A percentile compares a stretch with the other conserved stretches of the same genome.
phyloP scores from a whole-genome alignment of 345 rosid genomes.

The Lepidium sativum region DNA sequence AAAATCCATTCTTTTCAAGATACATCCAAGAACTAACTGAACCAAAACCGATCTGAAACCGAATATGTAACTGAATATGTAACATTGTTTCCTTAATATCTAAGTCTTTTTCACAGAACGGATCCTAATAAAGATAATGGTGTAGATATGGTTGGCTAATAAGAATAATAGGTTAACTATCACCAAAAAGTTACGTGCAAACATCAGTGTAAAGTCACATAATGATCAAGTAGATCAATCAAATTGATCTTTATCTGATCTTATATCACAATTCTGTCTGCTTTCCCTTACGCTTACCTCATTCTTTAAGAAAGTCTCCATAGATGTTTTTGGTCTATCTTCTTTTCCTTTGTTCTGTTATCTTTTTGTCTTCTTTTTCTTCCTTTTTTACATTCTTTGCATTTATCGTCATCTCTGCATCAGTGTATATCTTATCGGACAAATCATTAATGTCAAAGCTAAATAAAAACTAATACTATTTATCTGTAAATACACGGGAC shows the following conservation, averaged over 20 bases:
- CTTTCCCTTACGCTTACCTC: neutral
- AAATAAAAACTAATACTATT: neutral
- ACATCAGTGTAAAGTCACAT: neutral
- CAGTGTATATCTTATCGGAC: constrained; percentile 16
- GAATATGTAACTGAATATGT: no score
- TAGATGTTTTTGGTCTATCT: neutral
- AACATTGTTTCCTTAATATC: neutral
- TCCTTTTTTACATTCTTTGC: neutral
- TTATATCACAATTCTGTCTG: neutral
- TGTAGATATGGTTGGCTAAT: neutral
- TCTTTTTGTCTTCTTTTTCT: neutral
- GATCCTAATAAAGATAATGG: neutral
- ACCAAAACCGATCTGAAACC: no score
- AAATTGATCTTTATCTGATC: neutral
- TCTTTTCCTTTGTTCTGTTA: neutral
- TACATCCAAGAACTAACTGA: neutral
- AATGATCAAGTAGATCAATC: neutral
- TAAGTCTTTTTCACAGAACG: neutral
- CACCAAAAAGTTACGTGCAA: neutral
- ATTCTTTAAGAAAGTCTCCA: neutral
- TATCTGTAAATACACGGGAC: neutral
- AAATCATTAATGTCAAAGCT: constrained; percentile 8
- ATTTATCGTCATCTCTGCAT: constrained; percentile 13
- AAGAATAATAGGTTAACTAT: neutral
- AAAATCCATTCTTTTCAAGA: neutral